Conservation (phyloP, 306 rosid species). For the Alnus rubra region DNA sequence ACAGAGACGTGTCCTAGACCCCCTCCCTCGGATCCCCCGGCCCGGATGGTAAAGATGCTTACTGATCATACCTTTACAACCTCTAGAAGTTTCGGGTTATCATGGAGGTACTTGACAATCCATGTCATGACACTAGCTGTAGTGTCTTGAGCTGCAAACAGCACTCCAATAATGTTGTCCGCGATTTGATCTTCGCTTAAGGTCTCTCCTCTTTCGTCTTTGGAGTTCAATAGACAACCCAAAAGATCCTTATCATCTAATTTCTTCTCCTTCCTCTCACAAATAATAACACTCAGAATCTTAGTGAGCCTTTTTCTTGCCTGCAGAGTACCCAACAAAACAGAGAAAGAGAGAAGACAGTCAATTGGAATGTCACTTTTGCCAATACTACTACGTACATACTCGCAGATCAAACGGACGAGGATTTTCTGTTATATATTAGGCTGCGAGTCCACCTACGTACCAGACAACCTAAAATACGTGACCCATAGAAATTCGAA, state of each 20-base stretch:
- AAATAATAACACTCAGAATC: conserved; percentile 59
- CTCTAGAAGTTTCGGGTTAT: conserved; percentile 72
- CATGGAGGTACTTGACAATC: conserved; percentile 75
- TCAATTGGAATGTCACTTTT: neutral
- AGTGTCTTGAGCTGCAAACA: conserved; percentile 95
- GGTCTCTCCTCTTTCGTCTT: conserved; percentile 48
- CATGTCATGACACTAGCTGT: conserved; percentile 96
- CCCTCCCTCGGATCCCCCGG: too few species aligned
- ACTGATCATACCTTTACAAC: conserved; percentile 62
- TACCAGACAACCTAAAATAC: too few species aligned
- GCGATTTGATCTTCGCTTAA: conserved; percentile 70
- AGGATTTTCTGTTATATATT: too few species aligned
- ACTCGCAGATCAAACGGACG: too few species aligned
- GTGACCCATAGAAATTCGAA: too few species aligned
- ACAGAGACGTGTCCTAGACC: neutral
- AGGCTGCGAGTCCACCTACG: too few species aligned
- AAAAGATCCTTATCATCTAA: conserved; percentile 54
- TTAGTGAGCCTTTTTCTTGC: conserved; percentile 68
- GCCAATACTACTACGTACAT: neutral
- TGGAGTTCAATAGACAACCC: conserved; percentile 64
- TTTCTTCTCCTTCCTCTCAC: conserved; percentile 66
- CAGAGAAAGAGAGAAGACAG: neutral
- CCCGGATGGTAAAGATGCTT: neutral
- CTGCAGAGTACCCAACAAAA: conserved; percentile 28
- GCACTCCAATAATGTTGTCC: conserved; percentile 86